These are phyloP conservation scores for Leishmania turanica DNA, from an alignment of 208 protist species.

Conservation along the genomic window DNA sequence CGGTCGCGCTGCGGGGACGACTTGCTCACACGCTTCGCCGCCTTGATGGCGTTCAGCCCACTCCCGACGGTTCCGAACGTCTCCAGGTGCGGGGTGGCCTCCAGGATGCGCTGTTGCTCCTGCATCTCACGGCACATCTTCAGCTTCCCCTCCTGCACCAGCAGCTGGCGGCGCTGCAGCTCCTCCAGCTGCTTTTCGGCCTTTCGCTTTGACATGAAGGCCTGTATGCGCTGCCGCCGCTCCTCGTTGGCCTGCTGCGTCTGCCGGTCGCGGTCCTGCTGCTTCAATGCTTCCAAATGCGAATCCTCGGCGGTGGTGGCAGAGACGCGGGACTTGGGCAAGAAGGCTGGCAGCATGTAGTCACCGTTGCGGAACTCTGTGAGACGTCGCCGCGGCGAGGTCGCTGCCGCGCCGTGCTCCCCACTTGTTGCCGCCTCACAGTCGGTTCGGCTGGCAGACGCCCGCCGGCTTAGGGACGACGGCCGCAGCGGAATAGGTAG, in stretches of 20 bases:
- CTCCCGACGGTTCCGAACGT: constrained; percentile 19
- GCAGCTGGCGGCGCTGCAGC: constrained; percentile 20
- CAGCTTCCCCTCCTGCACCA: constrained; percentile 8
- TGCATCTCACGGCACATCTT: constrained; percentile 14
- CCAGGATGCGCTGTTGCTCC: constrained; percentile 7
- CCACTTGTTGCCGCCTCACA: neutral
- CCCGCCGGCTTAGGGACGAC: neutral
- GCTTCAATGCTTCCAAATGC: constrained; percentile 4
- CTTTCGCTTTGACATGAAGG: constrained; percentile 62
- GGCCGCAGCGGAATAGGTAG: neutral
- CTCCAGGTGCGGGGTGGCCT: constrained; percentile 5
- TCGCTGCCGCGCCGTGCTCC: neutral
- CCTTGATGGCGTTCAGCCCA: constrained; percentile 35
- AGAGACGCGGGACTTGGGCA: constrained; percentile 8
- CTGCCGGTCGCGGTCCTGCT: constrained; percentile 21
- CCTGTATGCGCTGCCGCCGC: constrained; percentile 62
- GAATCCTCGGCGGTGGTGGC: constrained; percentile 8
- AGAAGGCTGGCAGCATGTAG: constrained; percentile 7
- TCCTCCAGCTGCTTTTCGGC: constrained; percentile 47
- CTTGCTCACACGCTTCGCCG: constrained; percentile 17
- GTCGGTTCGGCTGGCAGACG: neutral
- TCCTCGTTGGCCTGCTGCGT: constrained; percentile 57
- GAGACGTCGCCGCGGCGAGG: constrained; percentile 26
- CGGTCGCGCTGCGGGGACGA: constrained; percentile 7
- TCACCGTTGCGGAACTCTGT: constrained; percentile 31